Evolutionary conservation across 192 early-diverging fungal genomes (phyloP).

Genomic region (Coemansia umbellata): DNA sequence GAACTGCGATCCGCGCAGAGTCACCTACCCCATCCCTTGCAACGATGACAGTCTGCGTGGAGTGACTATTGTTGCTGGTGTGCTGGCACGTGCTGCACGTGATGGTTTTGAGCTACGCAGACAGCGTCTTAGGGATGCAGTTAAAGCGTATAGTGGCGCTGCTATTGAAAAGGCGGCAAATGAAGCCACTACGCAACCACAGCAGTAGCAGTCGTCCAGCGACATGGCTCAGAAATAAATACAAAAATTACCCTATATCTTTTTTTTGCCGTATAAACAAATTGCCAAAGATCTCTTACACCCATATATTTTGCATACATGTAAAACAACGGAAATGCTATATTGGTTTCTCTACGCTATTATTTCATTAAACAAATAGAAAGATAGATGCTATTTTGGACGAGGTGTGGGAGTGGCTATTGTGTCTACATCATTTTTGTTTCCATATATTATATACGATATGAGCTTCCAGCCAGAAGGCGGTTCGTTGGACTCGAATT

Average conservation of each 20-base stretch:
- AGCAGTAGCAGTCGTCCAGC: too few species aligned
- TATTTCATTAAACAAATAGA: too few species aligned
- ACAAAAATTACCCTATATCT: neutral
- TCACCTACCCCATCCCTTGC: conserved; percentile 90
- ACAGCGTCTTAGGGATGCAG: conserved; percentile 3
- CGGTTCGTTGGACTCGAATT: conserved; percentile 33
- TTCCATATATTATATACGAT: conserved; percentile 34
- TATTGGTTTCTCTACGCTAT: too few species aligned
- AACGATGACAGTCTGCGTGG: conserved; percentile 86
- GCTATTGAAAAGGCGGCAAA: conserved; percentile 3
- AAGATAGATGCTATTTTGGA: neutral
- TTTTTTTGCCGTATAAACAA: too few species aligned
- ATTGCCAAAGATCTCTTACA: too few species aligned
- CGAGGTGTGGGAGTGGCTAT: neutral
- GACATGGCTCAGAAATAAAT: too few species aligned
- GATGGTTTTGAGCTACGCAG: conserved; percentile 55
- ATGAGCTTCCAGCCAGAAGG: conserved; percentile 36
- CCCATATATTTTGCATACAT: too few species aligned
- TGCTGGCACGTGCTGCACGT: conserved; percentile 66
- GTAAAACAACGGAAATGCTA: too few species aligned
- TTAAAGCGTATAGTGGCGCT: neutral
- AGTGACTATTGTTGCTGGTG: conserved; percentile 76
- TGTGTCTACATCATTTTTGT: conserved; percentile 2
- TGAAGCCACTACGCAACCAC: too few species aligned
- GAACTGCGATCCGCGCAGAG: conserved; percentile 78